Evolutionary conservation across 2,329 filamentous ascomycete genomes (phyloP).

Genomic region (Paramyrothecium roridum): DNA sequence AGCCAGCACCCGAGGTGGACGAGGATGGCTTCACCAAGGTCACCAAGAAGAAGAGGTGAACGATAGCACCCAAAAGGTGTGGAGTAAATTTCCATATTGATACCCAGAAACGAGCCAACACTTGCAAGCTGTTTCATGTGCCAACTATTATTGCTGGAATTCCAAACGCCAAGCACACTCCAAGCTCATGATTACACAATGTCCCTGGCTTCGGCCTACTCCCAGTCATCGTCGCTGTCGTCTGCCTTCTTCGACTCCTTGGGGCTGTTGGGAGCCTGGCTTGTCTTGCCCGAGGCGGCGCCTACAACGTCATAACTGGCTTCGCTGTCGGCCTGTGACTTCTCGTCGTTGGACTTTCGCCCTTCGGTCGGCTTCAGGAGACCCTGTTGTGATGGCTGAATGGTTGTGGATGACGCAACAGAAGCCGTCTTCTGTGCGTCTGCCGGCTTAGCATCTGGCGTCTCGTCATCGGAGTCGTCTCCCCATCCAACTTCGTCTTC

Average conservation of each 20-base stretch:
- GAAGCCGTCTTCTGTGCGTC: constrained; percentile 43
- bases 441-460: constrained; percentile 8
- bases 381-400: constrained; percentile 45
- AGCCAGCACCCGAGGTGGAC: constrained; percentile 67
- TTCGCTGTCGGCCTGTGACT: constrained; percentile 89
- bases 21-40: constrained; percentile 81
- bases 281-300: constrained; percentile 70
- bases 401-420: constrained; percentile 56
- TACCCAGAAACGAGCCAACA: constrained; percentile 18
- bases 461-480: constrained; percentile 41
- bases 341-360: constrained; percentile 80
- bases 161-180: constrained; percentile 29
- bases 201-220: constrained; percentile 41
- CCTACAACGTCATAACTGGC: constrained; percentile 94
- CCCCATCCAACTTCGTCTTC: constrained; percentile 71
- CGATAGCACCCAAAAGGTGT: constrained; percentile 12
- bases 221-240: constrained; percentile 63
- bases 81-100: constrained; percentile 11
- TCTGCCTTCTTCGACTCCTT: constrained; percentile 53
- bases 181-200: constrained; percentile 13
- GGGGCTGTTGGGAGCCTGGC: constrained; percentile 69
- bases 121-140: constrained; percentile 13
- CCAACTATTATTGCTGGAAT: constrained; percentile 3
- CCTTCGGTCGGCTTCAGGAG: constrained; percentile 61
- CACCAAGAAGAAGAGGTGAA: constrained; percentile 62